A percentile compares a stretch with the other conserved stretches of the same genome.
Evolutionary conservation across 2,329 filamentous ascomycete species (phyloP).

Genomic region (Colletotrichum lentis): DNA sequence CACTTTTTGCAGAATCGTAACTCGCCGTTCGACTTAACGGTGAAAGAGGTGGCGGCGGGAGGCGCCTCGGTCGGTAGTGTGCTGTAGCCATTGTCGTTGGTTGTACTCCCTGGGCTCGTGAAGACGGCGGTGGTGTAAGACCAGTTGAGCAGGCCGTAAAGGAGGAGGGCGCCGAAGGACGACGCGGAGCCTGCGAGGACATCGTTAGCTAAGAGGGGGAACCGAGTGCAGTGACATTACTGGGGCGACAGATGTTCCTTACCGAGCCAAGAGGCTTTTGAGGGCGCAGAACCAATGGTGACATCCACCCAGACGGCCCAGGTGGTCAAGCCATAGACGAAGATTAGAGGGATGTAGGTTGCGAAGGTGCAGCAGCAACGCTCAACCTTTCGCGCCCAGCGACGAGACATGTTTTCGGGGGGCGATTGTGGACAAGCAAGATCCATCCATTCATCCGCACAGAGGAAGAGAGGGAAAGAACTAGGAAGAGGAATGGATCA

Average conservation of each 20-base stretch:
- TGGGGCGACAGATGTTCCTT: conserved; percentile 41
- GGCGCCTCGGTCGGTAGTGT: conserved; percentile 78
- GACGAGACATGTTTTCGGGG: conserved; percentile 62
- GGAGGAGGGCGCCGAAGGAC: conserved; percentile 70
- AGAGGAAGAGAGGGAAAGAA: conserved; percentile 12
- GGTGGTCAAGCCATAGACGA: conserved; percentile 88
- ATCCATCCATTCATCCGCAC: conserved; percentile 38
- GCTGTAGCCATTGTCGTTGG: conserved; percentile 74
- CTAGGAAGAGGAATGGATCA: conserved; percentile 23
- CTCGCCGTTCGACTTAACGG: conserved; percentile 90
- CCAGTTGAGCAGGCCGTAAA: conserved; percentile 84
- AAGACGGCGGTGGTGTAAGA: conserved; percentile 95
- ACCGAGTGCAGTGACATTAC: conserved; percentile 21
- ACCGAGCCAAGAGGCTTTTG: conserved; percentile 67
- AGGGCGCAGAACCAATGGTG: conserved; percentile 69
- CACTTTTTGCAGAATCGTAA: conserved; percentile 97
- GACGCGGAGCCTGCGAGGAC: conserved; percentile 57
- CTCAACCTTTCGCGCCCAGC: conserved; percentile 76
- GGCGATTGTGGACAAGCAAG: conserved; percentile 24
- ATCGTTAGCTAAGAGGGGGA: conserved; percentile 34
- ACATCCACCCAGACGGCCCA: conserved; percentile 93
- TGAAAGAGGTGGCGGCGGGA: conserved; percentile 74
- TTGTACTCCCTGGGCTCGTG: conserved; percentile 81
- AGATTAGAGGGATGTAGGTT: conserved; percentile 85
- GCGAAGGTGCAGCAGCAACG: conserved; percentile 81